Evolutionary conservation across 2,329 filamentous ascomycete genomes (phyloP), one percentile per base, ranked within the genome.

Genomic region (Diaporthe batatas): DNA sequence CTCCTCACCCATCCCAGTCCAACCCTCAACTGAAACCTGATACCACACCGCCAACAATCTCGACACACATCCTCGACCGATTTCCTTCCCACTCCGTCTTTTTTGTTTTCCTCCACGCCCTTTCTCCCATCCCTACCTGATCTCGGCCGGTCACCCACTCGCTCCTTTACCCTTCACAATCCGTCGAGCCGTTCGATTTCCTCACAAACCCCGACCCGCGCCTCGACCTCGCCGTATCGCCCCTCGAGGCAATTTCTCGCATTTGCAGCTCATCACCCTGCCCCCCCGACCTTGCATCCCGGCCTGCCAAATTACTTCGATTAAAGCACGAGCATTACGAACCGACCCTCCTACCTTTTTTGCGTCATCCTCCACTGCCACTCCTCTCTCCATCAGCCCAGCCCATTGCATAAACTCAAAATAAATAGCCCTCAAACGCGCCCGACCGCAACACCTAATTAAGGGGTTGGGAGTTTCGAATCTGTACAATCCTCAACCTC

Each of bases 1-100:
- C 72, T 68, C 72, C 64, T 72, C 49, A 53, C 71, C 67, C 69
- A 74, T 74, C 70, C 70, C 54, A 58, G 72, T 69, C 65, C 62
- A 72, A 53, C 72, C 70, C 70, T 62, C 67, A 71, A 72, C 64
- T 74, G 72, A 74, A 74, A 74, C 72, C 70, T 72, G 70, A 69
- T 71, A 65, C 72, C 62, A 68, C 70, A 72, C 72, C 64, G 70
- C 72, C 70, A 74, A 69, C 64, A 68, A 51, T 47, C 62, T 69
- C 72, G 57, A 73, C 67, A 65, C 58, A 54, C 10, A 73, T 70
- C 57, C 57, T 64, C 68, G 57, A 65, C 67, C 49, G 57, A 58
- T 51, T 64, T 58, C 42, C 58, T 25, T 53, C 39, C 47, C 47
- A 51, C 44, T 67, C 53, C 47, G 29, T 51, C 51, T 39, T 51